These are phyloP conservation scores for Cadophora gregata DNA, from an alignment of 2,329 filamentous ascomycete species.

Conservation along the genomic window DNA sequence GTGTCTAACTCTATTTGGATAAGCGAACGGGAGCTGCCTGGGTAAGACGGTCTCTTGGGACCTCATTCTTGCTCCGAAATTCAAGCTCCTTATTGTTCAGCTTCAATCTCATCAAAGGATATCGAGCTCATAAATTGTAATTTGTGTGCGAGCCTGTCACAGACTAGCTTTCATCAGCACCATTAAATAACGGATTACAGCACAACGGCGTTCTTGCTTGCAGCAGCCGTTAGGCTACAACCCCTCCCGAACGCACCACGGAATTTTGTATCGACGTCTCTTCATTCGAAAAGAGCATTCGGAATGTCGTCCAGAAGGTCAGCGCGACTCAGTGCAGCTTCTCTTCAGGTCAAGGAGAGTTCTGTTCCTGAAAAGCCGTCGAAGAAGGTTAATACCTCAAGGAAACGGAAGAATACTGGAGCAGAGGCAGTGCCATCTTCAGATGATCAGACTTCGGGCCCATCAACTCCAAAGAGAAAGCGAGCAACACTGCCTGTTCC, in stretches of 20 bases:
- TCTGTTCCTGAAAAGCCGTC: constrained; percentile 13
- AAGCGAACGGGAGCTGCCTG: not conserved
- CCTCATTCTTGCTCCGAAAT: constrained; percentile 6
- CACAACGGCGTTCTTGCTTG: constrained; percentile 6
- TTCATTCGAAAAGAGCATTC: constrained; percentile 13
- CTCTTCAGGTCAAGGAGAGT: constrained; percentile 26
- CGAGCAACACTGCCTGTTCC: constrained; percentile 31
- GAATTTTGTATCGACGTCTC: not conserved
- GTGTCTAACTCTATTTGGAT: not conserved
- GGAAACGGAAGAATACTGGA: constrained; percentile 39
- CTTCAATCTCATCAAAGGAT: not conserved
- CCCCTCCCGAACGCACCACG: not conserved
- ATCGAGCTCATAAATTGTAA: not conserved
- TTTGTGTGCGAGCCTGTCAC: too few relatives aligned
- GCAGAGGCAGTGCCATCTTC: constrained; percentile 23
- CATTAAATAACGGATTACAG: not conserved
- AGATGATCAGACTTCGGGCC: constrained; percentile 24
- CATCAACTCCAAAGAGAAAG: constrained; percentile 42
- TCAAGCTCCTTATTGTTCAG: not conserved
- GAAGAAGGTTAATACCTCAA: constrained; percentile 32
- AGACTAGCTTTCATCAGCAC: not conserved
- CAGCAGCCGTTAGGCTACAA: constrained; percentile 8
- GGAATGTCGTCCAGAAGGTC: constrained; percentile 42
- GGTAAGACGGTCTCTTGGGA: not conserved
- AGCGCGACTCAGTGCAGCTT: constrained; percentile 37